A percentile compares a stretch with the other conserved stretches of the same genome.
These are phyloP conservation scores for Amphichorda felina DNA, from an alignment of 2,329 filamentous ascomycete genomes.

Conservation along the genomic window DNA sequence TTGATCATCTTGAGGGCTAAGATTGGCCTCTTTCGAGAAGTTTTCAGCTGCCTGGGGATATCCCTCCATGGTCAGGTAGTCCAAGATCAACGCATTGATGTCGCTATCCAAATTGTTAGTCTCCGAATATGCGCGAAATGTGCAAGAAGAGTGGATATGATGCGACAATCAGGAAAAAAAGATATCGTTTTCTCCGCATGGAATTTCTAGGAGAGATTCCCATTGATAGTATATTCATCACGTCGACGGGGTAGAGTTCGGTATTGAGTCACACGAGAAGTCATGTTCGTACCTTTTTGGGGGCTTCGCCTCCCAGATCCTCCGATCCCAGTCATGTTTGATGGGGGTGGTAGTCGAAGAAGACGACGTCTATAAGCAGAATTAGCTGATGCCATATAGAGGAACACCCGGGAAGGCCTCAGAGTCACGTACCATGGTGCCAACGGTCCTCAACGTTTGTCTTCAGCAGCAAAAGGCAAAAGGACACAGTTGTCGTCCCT, in stretches of 20 bases:
- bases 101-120: conserved; percentile 45
- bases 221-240: conserved; percentile 93
- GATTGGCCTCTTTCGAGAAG: conserved; percentile 88
- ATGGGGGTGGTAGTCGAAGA: conserved; percentile 60
- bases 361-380: conserved; percentile 50
- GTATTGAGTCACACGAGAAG: not conserved
- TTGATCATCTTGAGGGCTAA: conserved; percentile 60
- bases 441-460: too few species aligned
- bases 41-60: conserved; percentile 87
- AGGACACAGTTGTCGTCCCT: not conserved
- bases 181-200: conserved; percentile 77
- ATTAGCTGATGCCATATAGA: too few species aligned
- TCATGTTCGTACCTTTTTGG: conserved; percentile 68
- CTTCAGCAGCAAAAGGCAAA: too few species aligned
- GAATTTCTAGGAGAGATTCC: conserved; percentile 99
- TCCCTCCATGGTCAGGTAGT: conserved; percentile 92
- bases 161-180: conserved; percentile 47
- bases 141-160: conserved; percentile 1
- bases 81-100: conserved; percentile 89
- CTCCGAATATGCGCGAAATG: not conserved
- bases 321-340: conserved; percentile 66
- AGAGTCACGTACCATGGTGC: not conserved
- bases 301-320: conserved; percentile 73
- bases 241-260: conserved; percentile 2
- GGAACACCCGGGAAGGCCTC: not conserved